Base-by-base conservation (phyloP, 2,329 filamentous ascomycete species). In the Penicillium frequentans region DNA sequence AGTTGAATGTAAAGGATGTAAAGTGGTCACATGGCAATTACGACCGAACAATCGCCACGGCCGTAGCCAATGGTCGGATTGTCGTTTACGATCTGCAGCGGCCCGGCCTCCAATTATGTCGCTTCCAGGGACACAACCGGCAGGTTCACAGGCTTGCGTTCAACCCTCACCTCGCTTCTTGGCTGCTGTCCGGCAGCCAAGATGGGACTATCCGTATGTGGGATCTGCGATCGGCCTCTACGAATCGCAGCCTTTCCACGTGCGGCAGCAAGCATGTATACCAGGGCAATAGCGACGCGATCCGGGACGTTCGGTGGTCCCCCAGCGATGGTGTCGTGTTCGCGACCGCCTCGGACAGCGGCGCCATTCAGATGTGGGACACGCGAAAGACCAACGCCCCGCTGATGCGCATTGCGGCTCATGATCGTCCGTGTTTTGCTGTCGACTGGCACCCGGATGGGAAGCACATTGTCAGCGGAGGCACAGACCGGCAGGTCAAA, bases 381-480 rank as follows among this genome's bases (percentile, higher is more conserved):
- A 82, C 82, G 58, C 81, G 84, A 55, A 81, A 84, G 60, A 74
- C 79, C 52, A 83, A 79, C 62, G 78, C 79, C 26, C 81, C 86
- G 8, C 78, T 85, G 65, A 74, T 87, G 63, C 83, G 82, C 62
- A 84, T 88, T 55, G 81, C 83, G 33, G 86, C 85, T 44, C 86
- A 88, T 67, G 81, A 84, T 62, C 81, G 80, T 59, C 79, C 78
- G 5, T 88, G 85, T 73, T 85, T 82, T 59, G 79, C 84, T 6
- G 81, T 88, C 35, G 86, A 88, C 68, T 88, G 85, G 85, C 86
- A 88, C 66, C 86, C 86, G 1, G 85, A 88, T 64, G 86, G 86
- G 7, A 86, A 83, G 65, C 84, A 88, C 68, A 74, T 88, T 10
- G 79, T 84, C 53, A 87, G 84, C 63, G 84, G 83, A n/a, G 81